Evolutionary conservation across 345 rosid species (phyloP).

Genomic region (Ailanthus altissimus): DNA sequence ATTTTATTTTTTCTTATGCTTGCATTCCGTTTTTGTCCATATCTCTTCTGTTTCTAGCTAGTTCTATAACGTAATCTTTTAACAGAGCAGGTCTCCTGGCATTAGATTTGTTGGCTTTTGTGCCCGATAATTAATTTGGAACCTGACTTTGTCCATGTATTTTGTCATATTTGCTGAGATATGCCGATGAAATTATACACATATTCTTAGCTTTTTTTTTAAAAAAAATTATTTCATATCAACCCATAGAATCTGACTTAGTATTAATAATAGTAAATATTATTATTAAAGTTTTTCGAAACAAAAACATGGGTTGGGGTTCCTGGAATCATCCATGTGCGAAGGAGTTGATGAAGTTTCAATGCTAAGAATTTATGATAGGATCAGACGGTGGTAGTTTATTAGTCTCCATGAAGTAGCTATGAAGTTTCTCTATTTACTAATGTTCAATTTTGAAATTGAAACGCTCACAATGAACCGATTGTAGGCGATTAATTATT

Average conservation of each 20-base stretch:
- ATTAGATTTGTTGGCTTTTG: background rate
- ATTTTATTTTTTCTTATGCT: background rate
- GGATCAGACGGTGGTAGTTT: conserved; percentile 19
- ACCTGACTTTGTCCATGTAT: background rate
- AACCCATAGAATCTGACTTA: background rate
- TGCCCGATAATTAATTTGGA: background rate
- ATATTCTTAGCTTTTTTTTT: background rate
- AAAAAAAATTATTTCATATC: background rate
- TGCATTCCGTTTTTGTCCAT: conserved; percentile 5
- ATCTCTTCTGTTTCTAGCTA: background rate
- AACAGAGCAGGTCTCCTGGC: background rate
- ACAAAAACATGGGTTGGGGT: background rate
- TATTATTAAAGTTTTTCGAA: background rate
- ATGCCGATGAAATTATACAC: background rate
- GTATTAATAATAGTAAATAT: too few species aligned
- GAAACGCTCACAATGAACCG: background rate
- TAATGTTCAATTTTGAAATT: background rate
- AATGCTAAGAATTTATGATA: background rate
- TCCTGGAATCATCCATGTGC: conserved; percentile 23
- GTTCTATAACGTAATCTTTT: background rate
- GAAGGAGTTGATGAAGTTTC: conserved; percentile 17
- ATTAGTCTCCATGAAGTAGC: background rate
- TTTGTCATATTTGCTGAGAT: background rate
- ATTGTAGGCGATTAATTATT: background rate
- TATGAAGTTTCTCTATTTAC: background rate